Base-by-base conservation (phyloP, 108 stramenopile species). In the Pseudonitzschia multiseries region DNA sequence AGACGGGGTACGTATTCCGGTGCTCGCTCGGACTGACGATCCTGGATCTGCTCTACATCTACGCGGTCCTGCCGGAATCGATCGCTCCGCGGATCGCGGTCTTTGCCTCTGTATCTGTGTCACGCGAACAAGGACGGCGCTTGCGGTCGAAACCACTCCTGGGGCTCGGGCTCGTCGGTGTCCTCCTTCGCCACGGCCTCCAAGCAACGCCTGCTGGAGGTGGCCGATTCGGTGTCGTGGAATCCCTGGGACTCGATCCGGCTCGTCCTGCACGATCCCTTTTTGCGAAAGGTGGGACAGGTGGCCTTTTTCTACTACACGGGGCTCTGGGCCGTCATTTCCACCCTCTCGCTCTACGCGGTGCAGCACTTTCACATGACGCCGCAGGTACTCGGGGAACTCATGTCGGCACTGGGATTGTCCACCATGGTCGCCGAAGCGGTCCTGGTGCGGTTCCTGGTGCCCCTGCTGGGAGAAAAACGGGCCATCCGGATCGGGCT, bases 401-500 rank as follows among this genome's bases (percentile, higher is more conserved):
- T 98, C 46, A 93, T 98, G 90, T 84, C 88, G 10, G 90, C 92
- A 5, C 84, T 96, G 70, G 97, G 97, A 43, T 70, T 96, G 44
- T 92, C 88, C 61, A 98, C 97, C 57, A 96, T 98, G 96, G 51
- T 98, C 2, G 87, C 95, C 20, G 97, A 98, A 83, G 96, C 93
- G 17, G 87, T 97, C 24, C 71, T 97, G 72, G 93, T 96, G 1
- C 82, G 96, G n/a, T 71, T 92, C 28, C 64, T 89, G 36, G 93
- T 97, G 1, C 96, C 96, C 3, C 44, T 77, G 21, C 28, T 94
- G 60, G 96, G 96, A 28, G 96, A 97, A 74, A 87, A 87, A 68
- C 43, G 61, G 0, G 56, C 86, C 68, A 89, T 88, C 78, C 81
- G 90, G 57, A 33, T 96, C n/a, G 98, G 98, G 8, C 79, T 99